Evolutionary conservation across 257 asterid species (phyloP).

Genomic region (Verbena officinalis): DNA sequence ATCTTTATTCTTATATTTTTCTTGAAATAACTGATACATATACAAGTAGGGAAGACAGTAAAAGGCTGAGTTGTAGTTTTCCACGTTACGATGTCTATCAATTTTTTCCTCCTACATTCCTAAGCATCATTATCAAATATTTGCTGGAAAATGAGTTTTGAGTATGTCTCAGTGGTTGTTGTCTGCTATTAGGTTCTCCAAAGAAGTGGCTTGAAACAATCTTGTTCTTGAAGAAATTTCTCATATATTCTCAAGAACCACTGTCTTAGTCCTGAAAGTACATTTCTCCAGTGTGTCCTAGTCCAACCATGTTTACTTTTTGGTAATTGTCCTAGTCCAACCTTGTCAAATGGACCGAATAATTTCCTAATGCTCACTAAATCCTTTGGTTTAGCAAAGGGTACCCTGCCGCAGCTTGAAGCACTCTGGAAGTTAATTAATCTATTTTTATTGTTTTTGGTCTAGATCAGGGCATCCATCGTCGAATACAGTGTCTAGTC

Average conservation of each 20-base stretch:
- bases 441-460: too few relatives aligned
- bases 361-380: not conserved
- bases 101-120: slow-evolving; percentile 11
- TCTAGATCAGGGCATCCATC: too few relatives aligned
- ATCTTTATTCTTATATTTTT: slow-evolving; percentile 4
- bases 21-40: not conserved
- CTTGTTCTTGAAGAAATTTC: slow-evolving; percentile 18
- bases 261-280: slow-evolving; percentile 8
- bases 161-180: not conserved
- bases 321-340: slow-evolving; percentile 8
- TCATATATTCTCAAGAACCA: slow-evolving; percentile 15
- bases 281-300: slow-evolving; percentile 4
- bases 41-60: slow-evolving; percentile 13
- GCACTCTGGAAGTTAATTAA: not conserved
- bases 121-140: slow-evolving; percentile 3
- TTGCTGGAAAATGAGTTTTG: slow-evolving; percentile 4
- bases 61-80: slow-evolving; percentile 12
- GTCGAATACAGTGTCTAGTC: too few relatives aligned
- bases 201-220: slow-evolving; percentile 13
- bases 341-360: slow-evolving; percentile 2
- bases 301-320: not conserved
- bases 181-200: slow-evolving; percentile 6
- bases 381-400: not conserved
- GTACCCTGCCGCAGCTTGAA: not conserved
- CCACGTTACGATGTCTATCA: slow-evolving; percentile 3